Base-by-base conservation (phyloP, 495 filamentous ascomycete genomes). In the Penicillium paxilli region DNA sequence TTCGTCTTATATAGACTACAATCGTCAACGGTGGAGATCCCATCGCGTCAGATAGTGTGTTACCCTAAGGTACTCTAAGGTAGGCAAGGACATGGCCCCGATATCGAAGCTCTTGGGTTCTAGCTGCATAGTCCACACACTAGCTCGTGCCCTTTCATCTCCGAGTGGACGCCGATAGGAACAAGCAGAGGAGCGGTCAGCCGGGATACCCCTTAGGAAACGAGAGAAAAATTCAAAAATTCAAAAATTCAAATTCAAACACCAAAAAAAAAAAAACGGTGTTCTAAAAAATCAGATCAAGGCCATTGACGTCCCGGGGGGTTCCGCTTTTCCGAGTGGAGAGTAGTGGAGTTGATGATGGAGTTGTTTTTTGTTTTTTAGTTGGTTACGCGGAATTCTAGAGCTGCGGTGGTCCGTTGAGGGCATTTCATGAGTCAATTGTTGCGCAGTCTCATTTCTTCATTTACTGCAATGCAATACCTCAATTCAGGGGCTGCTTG, bases 301-400 rank as follows among this genome's bases (percentile, higher is more conserved):
- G 17, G n/a, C 49, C 42, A 28, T 24, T 42, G 40, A 37, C 42
- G 53, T 59, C 60, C 60, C 60, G 60, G 52, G 16, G 56, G 12
- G 35, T 53, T 52, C 59, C 59, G 59, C 54, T 30, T 32, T 30
- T n/a, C n/a, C 26, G 24, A 12, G 44, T 32, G 46, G 33, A 7
- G 20, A 14, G 51, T 20, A 22, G 17, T 41, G 14, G 35, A 21
- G 38, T n/a, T 11, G 33, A n/a, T n/a, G n/a, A n/a, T n/a, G n/a
- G n/a, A n/a, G n/a, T n/a, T n/a, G n/a, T n/a, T n/a, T n/a, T n/a
- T n/a, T n/a, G n/a, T n/a, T n/a, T n/a, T n/a, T n/a, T n/a, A n/a
- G n/a, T n/a, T n/a, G n/a, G n/a, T n/a, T n/a, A n/a, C n/a, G n/a
- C n/a, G n/a, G n/a, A n/a, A n/a, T n/a, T n/a, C n/a, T n/a, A n/a